phyloP scores from a whole-genome alignment of 176 grass and related monocot species.

The Oryza meridionalis region DNA sequence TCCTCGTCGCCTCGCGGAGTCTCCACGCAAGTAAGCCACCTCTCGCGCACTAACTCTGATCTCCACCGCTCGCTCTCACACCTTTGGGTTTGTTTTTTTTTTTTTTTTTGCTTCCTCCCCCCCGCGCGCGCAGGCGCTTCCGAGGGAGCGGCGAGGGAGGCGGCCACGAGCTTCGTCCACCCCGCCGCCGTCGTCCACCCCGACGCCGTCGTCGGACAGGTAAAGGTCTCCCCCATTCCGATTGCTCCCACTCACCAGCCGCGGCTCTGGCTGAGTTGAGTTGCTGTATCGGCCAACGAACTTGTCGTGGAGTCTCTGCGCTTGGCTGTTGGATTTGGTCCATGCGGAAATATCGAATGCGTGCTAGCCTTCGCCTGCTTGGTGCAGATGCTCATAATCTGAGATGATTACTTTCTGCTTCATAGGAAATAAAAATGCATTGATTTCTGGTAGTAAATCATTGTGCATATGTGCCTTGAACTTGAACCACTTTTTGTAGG shows the following conservation, averaged over 20 bases:
- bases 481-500: constrained; percentile 42
- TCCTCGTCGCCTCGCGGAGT: constrained; percentile 26
- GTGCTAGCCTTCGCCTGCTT: constrained; percentile 24
- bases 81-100: not conserved
- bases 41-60: not conserved
- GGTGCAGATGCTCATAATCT: not conserved
- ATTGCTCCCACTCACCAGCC: not conserved
- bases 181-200: constrained; percentile 70
- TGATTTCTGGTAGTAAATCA: constrained; percentile 18
- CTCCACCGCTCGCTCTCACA: not conserved
- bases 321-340: constrained; percentile 19
- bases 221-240: not conserved
- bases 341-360: not conserved
- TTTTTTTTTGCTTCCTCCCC: not conserved
- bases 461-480: constrained; percentile 14
- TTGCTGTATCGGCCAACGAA: not conserved
- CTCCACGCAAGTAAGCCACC: constrained; percentile 51
- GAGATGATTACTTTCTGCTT: not conserved
- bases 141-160: constrained; percentile 28
- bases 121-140: constrained; percentile 25
- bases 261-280: constrained; percentile 20
- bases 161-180: constrained; percentile 44
- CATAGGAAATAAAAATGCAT: not conserved
- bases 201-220: constrained; percentile 73
- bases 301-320: not conserved